Evolutionary conservation across 2,329 filamentous ascomycete species (phyloP).

Genomic region (Torrubiella hemipterigena): DNA sequence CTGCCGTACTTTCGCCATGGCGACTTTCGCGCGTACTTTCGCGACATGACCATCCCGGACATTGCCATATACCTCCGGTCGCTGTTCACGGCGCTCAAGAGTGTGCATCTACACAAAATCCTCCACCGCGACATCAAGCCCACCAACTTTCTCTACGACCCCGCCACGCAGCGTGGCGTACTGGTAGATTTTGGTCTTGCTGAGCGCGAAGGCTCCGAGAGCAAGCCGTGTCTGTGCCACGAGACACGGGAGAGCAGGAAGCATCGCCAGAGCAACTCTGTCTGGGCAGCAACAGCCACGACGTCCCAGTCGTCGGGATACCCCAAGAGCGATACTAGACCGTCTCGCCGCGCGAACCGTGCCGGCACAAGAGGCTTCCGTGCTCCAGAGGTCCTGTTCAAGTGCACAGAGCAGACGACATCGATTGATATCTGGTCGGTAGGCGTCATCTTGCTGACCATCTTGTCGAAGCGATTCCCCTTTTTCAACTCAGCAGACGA

Average conservation of each 20-base stretch:
- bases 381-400: constrained; percentile 90
- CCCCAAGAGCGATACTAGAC: constrained; percentile 79
- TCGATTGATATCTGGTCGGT: constrained; percentile 96
- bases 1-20: constrained; percentile 92
- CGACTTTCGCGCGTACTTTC: constrained; percentile 91
- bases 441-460: constrained; percentile 92
- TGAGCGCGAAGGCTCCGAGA: constrained; percentile 67
- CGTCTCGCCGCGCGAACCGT: constrained; percentile 81
- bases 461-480: constrained; percentile 82
- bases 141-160: constrained; percentile 93
- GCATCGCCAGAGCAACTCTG: constrained; percentile 43
- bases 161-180: constrained; percentile 66
- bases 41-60: constrained; percentile 74
- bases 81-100: constrained; percentile 71
- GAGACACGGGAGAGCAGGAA: constrained; percentile 52
- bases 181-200: constrained; percentile 98
- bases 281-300: constrained; percentile 37
- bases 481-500: constrained; percentile 99
- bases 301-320: constrained; percentile 55
- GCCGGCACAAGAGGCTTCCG: constrained; percentile 93
- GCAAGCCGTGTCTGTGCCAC: constrained; percentile 72
- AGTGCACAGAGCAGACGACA: constrained; percentile 89
- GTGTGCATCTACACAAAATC: constrained; percentile 74
- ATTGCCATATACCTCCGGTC: constrained; percentile 84
- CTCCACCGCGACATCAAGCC: constrained; percentile 95